Percentiles rank a stretch among this genome's conserved stretches.
Conservation (phyloP, 2,329 filamentous ascomycete genomes). For the Fusarium devonianum region DNA sequence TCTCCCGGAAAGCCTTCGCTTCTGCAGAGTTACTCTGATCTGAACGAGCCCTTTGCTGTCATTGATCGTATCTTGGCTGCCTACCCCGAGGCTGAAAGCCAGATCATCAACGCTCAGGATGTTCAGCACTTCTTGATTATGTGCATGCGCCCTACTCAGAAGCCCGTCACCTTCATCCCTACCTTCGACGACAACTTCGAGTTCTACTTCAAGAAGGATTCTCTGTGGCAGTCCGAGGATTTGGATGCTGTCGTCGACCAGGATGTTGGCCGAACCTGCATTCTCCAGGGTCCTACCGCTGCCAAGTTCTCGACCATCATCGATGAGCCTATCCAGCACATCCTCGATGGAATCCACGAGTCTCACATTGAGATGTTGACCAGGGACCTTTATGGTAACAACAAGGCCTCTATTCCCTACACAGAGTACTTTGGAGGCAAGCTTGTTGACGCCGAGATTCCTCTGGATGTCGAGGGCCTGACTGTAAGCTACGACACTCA, state of each 20-base stretch:
- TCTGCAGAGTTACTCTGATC: conserved; percentile 88
- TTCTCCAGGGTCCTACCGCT: conserved; percentile 92
- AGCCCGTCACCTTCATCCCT: conserved; percentile 95
- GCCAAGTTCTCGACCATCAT: conserved; percentile 88
- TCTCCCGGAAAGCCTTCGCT: conserved; percentile 75
- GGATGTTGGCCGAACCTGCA: conserved; percentile 95
- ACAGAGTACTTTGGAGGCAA: conserved; percentile 97
- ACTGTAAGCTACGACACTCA: conserved; percentile 78
- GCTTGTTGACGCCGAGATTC: conserved; percentile 73
- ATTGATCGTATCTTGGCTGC: conserved; percentile 80
- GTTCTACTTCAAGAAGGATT: conserved; percentile 99
- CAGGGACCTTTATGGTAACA: conserved; percentile 78
- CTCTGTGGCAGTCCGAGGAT: conserved; percentile 98
- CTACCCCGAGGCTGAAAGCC: conserved; percentile 85
- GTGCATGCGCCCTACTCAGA: conserved; percentile 90
- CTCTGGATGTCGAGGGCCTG: conserved; percentile 83
- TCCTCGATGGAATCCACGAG: conserved; percentile 88
- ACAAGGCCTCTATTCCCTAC: conserved; percentile 77
- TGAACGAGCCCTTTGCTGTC: conserved; percentile 80
- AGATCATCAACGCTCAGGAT: conserved; percentile 98
- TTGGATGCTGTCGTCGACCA: conserved; percentile 94
- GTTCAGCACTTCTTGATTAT: conserved; percentile 95
- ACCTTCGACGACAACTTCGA: conserved; percentile 97
- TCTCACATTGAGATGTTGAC: conserved; percentile 84
- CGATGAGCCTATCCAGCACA: conserved; percentile 94